These are phyloP conservation scores for Gymnopus androsaceus DNA, from an alignment of 1,284 basidiomycete genomes.

Conservation along the genomic window DNA sequence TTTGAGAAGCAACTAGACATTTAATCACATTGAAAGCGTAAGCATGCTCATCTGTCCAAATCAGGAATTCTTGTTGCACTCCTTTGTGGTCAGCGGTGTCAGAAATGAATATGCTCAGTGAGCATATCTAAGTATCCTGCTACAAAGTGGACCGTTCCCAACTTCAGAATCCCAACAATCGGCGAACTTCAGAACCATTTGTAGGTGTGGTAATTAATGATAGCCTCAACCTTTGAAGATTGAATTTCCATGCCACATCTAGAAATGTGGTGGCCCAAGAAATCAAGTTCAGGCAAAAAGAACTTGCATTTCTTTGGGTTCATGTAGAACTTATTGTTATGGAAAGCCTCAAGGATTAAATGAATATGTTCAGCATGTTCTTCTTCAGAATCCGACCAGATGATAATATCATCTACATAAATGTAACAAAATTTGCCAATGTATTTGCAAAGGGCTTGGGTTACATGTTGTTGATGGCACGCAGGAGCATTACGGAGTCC, in stretches of 20 bases:
- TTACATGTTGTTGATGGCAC: constrained; percentile 33
- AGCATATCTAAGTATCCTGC: constrained; percentile 29
- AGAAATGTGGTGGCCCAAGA: constrained; percentile 32
- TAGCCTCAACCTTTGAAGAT: constrained; percentile 4
- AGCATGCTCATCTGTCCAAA: constrained; percentile 26
- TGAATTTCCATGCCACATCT: constrained; percentile 27
- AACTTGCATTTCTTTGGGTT: constrained; percentile 29
- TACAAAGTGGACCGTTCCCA: constrained; percentile 34
- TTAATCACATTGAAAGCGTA: constrained; percentile 33
- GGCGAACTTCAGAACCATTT: constrained; percentile 24
- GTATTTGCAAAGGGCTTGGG: constrained; percentile 25
- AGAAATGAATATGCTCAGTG: constrained; percentile 30
- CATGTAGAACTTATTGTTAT: constrained; percentile 26
- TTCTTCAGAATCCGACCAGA: constrained; percentile 34
- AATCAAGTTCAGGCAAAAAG: constrained; percentile 19
- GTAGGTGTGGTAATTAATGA: constrained; percentile 28
- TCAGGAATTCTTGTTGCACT: constrained; percentile 20
- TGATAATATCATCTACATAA: constrained; percentile 35
- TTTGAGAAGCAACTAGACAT: constrained; percentile 19
- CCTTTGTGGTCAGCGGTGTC: constrained; percentile 28
- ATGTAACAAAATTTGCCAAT: constrained; percentile 22
- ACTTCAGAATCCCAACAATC: constrained; percentile 36
- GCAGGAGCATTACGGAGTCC: constrained; percentile 34
- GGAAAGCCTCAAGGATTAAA: constrained; percentile 27
- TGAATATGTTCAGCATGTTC: constrained; percentile 35